Evolutionary conservation across 2,329 filamentous ascomycete genomes (phyloP).

Genomic region (Xylaria sp.): DNA sequence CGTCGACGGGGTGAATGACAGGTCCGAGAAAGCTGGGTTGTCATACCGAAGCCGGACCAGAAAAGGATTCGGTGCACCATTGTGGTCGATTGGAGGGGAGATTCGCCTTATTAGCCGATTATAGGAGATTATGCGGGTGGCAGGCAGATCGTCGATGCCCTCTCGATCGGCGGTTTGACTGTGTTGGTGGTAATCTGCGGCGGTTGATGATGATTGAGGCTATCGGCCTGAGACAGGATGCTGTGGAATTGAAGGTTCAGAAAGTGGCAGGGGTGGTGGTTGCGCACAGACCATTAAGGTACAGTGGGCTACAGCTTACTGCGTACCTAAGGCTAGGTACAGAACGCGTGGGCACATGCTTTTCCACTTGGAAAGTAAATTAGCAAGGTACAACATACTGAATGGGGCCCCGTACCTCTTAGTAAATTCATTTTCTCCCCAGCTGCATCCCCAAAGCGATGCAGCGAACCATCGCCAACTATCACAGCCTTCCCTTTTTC

Average conservation of each 20-base stretch:
- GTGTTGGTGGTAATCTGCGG: constrained; percentile 28
- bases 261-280: constrained; percentile 21
- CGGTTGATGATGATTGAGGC: constrained; percentile 16
- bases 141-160: constrained; percentile 23
- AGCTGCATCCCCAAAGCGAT: background rate
- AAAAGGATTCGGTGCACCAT: constrained; percentile 77
- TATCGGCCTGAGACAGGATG: constrained; percentile 6
- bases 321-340: background rate
- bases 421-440: constrained; percentile 23
- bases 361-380: too few species aligned
- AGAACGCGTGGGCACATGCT: background rate
- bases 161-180: constrained; percentile 21
- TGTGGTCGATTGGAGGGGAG: constrained; percentile 47
- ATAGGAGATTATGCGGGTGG: constrained; percentile 21
- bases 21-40: constrained; percentile 45
- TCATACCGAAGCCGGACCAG: constrained; percentile 90
- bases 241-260: constrained; percentile 31
- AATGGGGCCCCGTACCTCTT: background rate
- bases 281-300: constrained; percentile 30
- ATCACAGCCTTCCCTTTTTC: background rate
- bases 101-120: constrained; percentile 40
- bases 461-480: background rate
- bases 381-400: background rate
- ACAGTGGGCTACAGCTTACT: background rate
- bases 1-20: constrained; percentile 7